Evolutionary conservation across 2,329 filamentous ascomycete species (phyloP).

Genomic region (Setomelanomma holmii): DNA sequence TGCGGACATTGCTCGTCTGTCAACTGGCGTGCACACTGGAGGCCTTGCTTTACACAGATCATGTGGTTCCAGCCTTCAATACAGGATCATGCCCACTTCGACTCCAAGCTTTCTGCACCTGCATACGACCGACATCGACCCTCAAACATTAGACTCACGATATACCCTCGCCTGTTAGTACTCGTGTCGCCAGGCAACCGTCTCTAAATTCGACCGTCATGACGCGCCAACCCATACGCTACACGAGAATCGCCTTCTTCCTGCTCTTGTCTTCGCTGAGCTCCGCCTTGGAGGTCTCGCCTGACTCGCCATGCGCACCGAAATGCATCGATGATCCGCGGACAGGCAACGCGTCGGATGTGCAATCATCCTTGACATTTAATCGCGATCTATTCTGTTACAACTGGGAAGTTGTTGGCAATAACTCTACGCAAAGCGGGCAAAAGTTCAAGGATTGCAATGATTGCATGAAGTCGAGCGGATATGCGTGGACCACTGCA

Average conservation of each 20-base stretch:
- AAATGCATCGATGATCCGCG: slow-evolving; percentile 23
- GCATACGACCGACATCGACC: neutral
- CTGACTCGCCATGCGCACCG: slow-evolving; percentile 25
- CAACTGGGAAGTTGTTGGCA: slow-evolving; percentile 19
- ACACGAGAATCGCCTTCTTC: neutral
- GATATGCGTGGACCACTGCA: slow-evolving; percentile 9
- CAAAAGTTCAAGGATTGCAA: slow-evolving; percentile 28
- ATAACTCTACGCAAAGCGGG: slow-evolving; percentile 19
- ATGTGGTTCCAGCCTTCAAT: neutral
- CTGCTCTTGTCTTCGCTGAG: slow-evolving; percentile 1
- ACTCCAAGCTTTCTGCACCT: neutral
- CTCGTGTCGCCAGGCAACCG: neutral
- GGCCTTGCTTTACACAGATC: neutral
- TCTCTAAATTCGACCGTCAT: neutral
- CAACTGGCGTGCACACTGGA: neutral
- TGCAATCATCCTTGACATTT: slow-evolving; percentile 15
- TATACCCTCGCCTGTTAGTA: neutral
- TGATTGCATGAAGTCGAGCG: slow-evolving; percentile 21
- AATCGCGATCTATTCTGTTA: slow-evolving; percentile 20
- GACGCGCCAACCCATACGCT: neutral
- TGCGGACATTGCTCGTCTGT: neutral
- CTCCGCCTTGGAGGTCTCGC: slow-evolving; percentile 24
- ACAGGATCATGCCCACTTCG: neutral
- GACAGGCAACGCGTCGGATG: slow-evolving; percentile 15
- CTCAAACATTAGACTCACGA: neutral